Percentiles rank a stretch among this genome's conserved stretches.
Evolutionary conservation across 2,329 filamentous ascomycete species (phyloP).

Genomic region (Epichloe hybrida): DNA sequence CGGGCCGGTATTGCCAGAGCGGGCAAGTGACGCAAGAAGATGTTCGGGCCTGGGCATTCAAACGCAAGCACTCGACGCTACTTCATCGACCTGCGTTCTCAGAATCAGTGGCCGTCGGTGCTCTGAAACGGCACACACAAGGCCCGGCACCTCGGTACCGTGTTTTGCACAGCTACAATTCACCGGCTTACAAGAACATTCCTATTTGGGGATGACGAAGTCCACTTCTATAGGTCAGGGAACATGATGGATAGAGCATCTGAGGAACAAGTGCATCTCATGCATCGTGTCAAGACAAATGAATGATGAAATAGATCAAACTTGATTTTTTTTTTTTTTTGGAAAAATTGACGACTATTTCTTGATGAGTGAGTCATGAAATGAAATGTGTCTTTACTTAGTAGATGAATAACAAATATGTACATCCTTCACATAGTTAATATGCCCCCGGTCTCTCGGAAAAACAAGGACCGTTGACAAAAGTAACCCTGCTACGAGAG

Average conservation of each 20-base stretch:
- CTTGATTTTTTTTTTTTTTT: no score
- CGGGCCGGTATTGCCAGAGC: background rate
- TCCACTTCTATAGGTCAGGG: background rate
- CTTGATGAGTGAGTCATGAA: no score
- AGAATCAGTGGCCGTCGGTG: background rate
- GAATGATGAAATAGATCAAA: no score
- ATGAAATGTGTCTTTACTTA: no score
- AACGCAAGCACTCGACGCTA: slow-evolving; percentile 5
- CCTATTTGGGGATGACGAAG: slow-evolving; percentile 40
- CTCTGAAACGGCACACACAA: slow-evolving; percentile 3
- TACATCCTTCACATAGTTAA: slow-evolving; percentile 13
- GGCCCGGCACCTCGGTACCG: slow-evolving; percentile 32
- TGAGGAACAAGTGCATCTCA: background rate
- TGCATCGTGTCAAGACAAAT: background rate
- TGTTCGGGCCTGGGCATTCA: background rate
- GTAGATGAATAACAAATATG: no score
- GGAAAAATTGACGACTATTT: no score
- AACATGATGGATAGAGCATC: background rate
- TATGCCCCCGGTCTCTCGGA: slow-evolving; percentile 35
- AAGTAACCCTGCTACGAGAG: slow-evolving; percentile 29
- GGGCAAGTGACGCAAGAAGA: background rate
- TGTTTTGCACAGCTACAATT: slow-evolving; percentile 45
- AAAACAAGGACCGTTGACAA: slow-evolving; percentile 33
- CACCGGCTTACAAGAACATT: slow-evolving; percentile 39
- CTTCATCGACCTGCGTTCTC: slow-evolving; percentile 5